A percentile compares a stretch with the other conserved stretches of the same genome.
phyloP scores from a whole-genome alignment of 352 stramenopile genomes.

The Globisporangium solare region DNA sequence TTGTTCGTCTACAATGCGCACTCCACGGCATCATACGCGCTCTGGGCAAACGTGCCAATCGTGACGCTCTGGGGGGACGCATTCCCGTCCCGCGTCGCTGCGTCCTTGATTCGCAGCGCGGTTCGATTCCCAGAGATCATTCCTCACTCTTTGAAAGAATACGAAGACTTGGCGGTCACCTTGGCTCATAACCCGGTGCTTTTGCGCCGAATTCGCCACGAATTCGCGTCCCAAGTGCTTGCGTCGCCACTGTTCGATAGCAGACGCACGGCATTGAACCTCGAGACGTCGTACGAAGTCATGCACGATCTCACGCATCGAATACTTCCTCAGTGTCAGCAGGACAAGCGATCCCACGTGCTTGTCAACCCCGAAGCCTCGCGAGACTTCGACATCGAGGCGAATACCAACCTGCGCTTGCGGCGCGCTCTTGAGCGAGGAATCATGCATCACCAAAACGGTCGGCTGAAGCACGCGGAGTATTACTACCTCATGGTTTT shows the following conservation, averaged over 20 bases:
- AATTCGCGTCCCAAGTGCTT: conserved; percentile 28
- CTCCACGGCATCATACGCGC: conserved; percentile 89
- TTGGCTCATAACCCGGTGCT: conserved; percentile 28
- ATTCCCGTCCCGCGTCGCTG: conserved; percentile 72
- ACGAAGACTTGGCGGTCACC: conserved; percentile 53
- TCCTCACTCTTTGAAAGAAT: conserved; percentile 60
- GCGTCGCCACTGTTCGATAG: conserved; percentile 74
- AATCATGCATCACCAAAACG: conserved; percentile 25
- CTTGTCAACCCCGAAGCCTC: conserved; percentile 28
- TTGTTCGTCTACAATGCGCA: conserved; percentile 95
- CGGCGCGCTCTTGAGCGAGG: conserved; percentile 17
- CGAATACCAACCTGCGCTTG: conserved; percentile 13
- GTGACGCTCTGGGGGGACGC: conserved; percentile 79
- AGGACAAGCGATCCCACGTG: conserved; percentile 26
- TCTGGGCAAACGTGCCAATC: conserved; percentile 88
- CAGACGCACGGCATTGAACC: conserved; percentile 33
- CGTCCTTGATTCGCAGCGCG: conserved; percentile 41
- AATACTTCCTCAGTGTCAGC: conserved; percentile 1
- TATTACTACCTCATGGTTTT: conserved; percentile 27
- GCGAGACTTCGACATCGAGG: not conserved
- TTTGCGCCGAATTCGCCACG: conserved; percentile 19
- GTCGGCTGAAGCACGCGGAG: conserved; percentile 18
- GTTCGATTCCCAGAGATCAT: conserved; percentile 29
- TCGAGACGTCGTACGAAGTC: conserved; percentile 67
- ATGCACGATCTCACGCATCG: conserved; percentile 55